Base-by-base conservation (phyloP, 2,329 filamentous ascomycete species). In the Kalaharituber pfeilii region DNA sequence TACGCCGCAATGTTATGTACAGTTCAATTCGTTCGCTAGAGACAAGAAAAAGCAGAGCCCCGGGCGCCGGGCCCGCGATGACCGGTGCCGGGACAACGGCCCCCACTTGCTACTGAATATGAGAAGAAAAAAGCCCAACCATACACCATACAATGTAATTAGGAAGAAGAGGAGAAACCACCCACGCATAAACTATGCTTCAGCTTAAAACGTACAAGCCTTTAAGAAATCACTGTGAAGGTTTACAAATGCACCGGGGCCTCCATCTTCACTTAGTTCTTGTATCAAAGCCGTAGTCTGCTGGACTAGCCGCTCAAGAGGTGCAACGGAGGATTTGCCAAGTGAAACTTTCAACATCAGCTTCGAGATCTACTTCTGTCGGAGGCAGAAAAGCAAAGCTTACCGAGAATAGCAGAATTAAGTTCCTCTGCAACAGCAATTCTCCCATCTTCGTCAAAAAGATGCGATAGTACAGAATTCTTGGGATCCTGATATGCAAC, bases 351-450 rank as follows among this genome's bases (percentile, higher is more conserved):
- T 51, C 20, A 4, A 13, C 33, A 36, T 11, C 13, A 18, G 4
- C 20, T 13, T 39, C 33, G n/a, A 39, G 33, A 39, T 8, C 33
- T 15, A 39, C n/a, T 13, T 8, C 33, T 39, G 7, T 39, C 42
- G 18, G 11, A 15, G 25, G 15, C 11, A 45, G 13, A 20, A 9
- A 50, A 30, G 15, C 18, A 51, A 44, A 5, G 5, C 11, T 71
- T 72, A 94, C 87, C 80, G 57, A 98, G 69, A 63, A 98, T 94
- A 49, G 86, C 88, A 57, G 86, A 85, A 68, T 96, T 96, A 54
- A 98, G 73, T 67, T 94, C 88, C 70, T 98, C 91, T 7, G 88
- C 88, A 39, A 96, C 86, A 18, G 79, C 74, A 18, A 81, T 78
- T 44, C 91, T 74, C 1, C 85, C 86, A 52, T 76, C 78, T 36